Evolutionary conservation across 257 asterid genomes (phyloP).

Genomic region (Perilla frutescens): DNA sequence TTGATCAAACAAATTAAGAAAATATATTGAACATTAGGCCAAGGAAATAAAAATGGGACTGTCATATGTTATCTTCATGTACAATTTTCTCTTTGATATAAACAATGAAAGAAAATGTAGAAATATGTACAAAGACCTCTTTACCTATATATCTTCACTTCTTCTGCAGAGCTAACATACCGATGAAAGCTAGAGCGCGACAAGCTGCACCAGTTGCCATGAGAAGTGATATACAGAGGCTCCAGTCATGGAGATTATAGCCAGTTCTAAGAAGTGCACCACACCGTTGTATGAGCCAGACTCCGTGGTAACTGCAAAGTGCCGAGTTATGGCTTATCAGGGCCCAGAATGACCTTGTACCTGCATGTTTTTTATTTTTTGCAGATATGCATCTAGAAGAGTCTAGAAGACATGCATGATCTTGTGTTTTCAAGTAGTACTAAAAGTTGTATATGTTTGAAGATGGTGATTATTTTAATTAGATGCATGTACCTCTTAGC

Average conservation of each 20-base stretch:
- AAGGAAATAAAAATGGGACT: too few relatives aligned
- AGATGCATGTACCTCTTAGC: conserved; percentile 60
- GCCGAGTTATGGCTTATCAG: not conserved
- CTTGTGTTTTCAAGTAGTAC: not conserved
- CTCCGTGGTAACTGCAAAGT: conserved; percentile 58
- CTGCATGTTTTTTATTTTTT: too few relatives aligned
- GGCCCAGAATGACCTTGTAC: too few relatives aligned
- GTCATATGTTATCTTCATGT: too few relatives aligned
- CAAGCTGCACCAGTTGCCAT: conserved; percentile 54
- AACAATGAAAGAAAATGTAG: too few relatives aligned
- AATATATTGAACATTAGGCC: too few relatives aligned
- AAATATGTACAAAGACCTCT: not conserved
- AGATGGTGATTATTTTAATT: not conserved
- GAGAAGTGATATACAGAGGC: conserved; percentile 53
- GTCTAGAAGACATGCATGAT: not conserved
- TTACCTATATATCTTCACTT: conserved; percentile 32
- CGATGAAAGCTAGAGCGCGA: conserved; percentile 57
- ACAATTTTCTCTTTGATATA: too few relatives aligned
- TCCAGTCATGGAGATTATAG: conserved; percentile 54
- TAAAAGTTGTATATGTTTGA: not conserved
- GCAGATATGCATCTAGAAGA: not conserved
- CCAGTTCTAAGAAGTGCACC: conserved; percentile 53
- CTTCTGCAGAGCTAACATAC: conserved; percentile 53
- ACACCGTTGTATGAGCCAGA: conserved; percentile 68
- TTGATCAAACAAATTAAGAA: too few relatives aligned